phyloP scores from a whole-genome alignment of 2,329 filamentous ascomycete species.

The Celoporthe dispersa region DNA sequence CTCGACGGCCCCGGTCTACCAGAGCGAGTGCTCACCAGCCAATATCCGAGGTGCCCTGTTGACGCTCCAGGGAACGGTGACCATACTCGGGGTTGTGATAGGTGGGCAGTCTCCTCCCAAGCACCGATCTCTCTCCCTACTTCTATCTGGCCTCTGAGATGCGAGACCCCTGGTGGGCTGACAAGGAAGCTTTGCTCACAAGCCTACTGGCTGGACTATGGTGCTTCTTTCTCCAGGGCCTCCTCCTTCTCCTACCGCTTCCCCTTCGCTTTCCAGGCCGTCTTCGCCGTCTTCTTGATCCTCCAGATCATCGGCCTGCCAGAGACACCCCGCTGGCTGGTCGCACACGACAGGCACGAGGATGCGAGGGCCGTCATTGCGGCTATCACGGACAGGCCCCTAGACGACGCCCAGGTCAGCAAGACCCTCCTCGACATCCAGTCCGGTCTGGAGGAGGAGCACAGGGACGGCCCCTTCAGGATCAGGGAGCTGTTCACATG shows the following conservation, averaged over 20 bases:
- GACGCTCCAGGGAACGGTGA: slow-evolving; percentile 52
- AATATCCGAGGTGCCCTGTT: slow-evolving; percentile 53
- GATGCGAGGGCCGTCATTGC: slow-evolving; percentile 35
- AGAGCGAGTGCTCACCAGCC: slow-evolving; percentile 41
- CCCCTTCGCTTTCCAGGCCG: slow-evolving; percentile 47
- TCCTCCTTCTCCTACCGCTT: slow-evolving; percentile 47
- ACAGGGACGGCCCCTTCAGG: slow-evolving; percentile 32
- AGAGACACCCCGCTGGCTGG: slow-evolving; percentile 43
- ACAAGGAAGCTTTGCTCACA: background rate
- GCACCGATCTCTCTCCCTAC: background rate
- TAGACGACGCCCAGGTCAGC: slow-evolving; percentile 32
- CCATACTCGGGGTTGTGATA: slow-evolving; percentile 51
- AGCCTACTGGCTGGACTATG: slow-evolving; percentile 44
- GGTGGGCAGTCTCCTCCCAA: slow-evolving; percentile 24
- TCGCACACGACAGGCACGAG: slow-evolving; percentile 39
- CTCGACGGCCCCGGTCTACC: slow-evolving; percentile 46
- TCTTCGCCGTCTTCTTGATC: slow-evolving; percentile 44
- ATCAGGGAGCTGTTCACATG: slow-evolving; percentile 33
- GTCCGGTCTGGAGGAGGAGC: slow-evolving; percentile 31
- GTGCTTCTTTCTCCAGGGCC: slow-evolving; percentile 37
- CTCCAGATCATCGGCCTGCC: slow-evolving; percentile 43
- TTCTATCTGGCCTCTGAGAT: background rate
- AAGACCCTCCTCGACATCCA: slow-evolving; percentile 30
- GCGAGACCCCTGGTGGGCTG: background rate
- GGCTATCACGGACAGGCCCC: slow-evolving; percentile 28